Evolutionary conservation across 306 rosid genomes (phyloP), one percentile per base, ranked within the genome.

Genomic region (Fragaria ananassa): DNA sequence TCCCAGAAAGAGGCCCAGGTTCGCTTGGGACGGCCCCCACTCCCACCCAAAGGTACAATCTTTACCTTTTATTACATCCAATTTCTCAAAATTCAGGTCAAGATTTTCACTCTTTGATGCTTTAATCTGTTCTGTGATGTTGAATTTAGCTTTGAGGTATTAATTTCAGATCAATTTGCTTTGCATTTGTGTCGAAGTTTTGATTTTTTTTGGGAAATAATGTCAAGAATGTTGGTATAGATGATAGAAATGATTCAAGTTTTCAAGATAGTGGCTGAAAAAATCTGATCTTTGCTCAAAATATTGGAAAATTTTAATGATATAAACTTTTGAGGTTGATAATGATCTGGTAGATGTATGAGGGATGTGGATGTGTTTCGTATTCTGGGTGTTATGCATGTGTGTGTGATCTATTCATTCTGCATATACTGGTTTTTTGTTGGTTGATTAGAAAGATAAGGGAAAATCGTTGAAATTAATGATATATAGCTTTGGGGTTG

Each of bases 1-100:
- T 45, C 91, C 87, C n/a, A 71, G 87, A 65, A 87, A 87, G 79
- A 83, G 82, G 76, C 80, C 89, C 21, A 81, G 83, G 71, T 79
- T 87, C 37, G 87, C 83, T 70, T 81, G 86, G 89, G 87, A 87
- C 31, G 77, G 42, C 58, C 80, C 86, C 74, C 89, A 83, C 71
- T 47, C 86, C 58, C 76, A 87, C 42, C 66, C 80, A 47, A 83
- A 85, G 89, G 91, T 87, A 72, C 37, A 51, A 58, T 13, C 71
- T 79, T 65, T 76, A 5, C n/a, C 19, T 21, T 56, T 37, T 14
- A 17, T 11, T 53, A 53, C 35, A 29, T 39, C 6, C 3, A 31
- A 18, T 53, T 34, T 69, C 72, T 74, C 29, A 18, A 37, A 56
- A 0, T 47, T 6, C 27, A 58, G 53, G 10, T 14, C 47, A 1